Conservation (phyloP, 164 flowering plant genomes). For the Tetracentron sinense region DNA sequence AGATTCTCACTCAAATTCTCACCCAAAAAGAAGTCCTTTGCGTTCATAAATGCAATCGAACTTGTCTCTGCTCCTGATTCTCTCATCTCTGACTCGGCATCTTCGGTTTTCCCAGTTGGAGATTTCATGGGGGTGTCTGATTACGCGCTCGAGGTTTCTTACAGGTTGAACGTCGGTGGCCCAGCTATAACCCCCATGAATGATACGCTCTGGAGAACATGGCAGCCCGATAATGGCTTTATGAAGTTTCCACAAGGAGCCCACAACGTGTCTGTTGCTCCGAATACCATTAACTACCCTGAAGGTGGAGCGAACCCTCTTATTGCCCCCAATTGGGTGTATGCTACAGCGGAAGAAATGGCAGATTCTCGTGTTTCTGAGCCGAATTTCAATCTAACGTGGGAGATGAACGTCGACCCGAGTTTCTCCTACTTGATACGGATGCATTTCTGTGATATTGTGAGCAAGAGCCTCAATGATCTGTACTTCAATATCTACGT, state of each 20-base stretch:
- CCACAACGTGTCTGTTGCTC: conserved; percentile 34
- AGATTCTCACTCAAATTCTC: conserved; percentile 51
- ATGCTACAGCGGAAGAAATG: conserved; percentile 64
- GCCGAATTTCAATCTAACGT: conserved; percentile 66
- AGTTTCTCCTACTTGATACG: conserved; percentile 58
- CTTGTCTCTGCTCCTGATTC: conserved; percentile 60
- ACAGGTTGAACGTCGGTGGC: conserved; percentile 81
- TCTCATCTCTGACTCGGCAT: conserved; percentile 52
- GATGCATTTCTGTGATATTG: conserved; percentile 83
- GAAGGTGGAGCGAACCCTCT: conserved; percentile 38
- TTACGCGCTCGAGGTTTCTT: conserved; percentile 40
- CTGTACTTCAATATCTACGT: conserved; percentile 77
- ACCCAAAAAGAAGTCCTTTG: conserved; percentile 51
- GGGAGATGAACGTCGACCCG: conserved; percentile 57
- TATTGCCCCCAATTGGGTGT: conserved; percentile 64
- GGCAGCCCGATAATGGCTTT: conserved; percentile 45
- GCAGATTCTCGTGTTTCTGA: conserved; percentile 29
- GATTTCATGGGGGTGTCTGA: conserved; percentile 41
- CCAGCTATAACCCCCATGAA: conserved; percentile 37
- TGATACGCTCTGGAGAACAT: conserved; percentile 69
- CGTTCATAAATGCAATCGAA: conserved; percentile 81
- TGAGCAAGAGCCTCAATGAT: conserved; percentile 56
- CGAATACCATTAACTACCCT: conserved; percentile 38
- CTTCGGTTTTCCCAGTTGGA: conserved; percentile 34
- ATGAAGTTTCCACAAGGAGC: conserved; percentile 43